Conservation (phyloP, 352 stramenopile species). For the Globisporangium splendens region DNA sequence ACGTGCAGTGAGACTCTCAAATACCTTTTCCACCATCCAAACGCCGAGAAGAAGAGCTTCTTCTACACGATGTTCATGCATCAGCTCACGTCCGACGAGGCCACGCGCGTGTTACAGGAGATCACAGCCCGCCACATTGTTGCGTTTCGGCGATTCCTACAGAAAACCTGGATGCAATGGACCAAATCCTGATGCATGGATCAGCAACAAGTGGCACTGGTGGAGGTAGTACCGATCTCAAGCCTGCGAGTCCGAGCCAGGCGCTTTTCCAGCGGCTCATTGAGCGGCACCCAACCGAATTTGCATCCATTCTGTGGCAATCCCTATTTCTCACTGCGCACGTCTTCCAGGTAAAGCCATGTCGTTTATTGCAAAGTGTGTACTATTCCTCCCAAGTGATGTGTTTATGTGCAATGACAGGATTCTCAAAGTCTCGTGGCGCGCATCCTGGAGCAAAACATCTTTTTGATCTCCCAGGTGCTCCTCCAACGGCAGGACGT, state of each 20-base stretch:
- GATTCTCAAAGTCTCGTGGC: slow-evolving; percentile 52
- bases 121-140: slow-evolving; percentile 23
- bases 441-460: slow-evolving; percentile 71
- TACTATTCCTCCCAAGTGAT: neutral
- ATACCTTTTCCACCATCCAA: slow-evolving; percentile 28
- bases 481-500: slow-evolving; percentile 51
- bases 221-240: neutral
- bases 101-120: slow-evolving; percentile 23
- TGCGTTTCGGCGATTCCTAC: slow-evolving; percentile 43
- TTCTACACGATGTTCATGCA: slow-evolving; percentile 42
- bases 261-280: slow-evolving; percentile 58
- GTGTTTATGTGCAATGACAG: slow-evolving; percentile 15
- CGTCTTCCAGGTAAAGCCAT: slow-evolving; percentile 56
- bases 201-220: neutral
- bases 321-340: slow-evolving; percentile 62
- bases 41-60: slow-evolving; percentile 14
- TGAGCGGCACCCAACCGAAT: slow-evolving; percentile 48
- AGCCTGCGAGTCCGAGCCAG: slow-evolving; percentile 7
- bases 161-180: slow-evolving; percentile 46
- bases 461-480: slow-evolving; percentile 58
- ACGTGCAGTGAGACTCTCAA: slow-evolving; percentile 32
- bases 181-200: slow-evolving; percentile 36
- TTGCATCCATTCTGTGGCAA: slow-evolving; percentile 50
- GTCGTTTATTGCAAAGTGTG: neutral
- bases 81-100: slow-evolving; percentile 20